Evolutionary conservation across 352 stramenopile species (phyloP), one percentile per base, ranked within the genome.

Genomic region (Phytophthora niederhauseri): DNA sequence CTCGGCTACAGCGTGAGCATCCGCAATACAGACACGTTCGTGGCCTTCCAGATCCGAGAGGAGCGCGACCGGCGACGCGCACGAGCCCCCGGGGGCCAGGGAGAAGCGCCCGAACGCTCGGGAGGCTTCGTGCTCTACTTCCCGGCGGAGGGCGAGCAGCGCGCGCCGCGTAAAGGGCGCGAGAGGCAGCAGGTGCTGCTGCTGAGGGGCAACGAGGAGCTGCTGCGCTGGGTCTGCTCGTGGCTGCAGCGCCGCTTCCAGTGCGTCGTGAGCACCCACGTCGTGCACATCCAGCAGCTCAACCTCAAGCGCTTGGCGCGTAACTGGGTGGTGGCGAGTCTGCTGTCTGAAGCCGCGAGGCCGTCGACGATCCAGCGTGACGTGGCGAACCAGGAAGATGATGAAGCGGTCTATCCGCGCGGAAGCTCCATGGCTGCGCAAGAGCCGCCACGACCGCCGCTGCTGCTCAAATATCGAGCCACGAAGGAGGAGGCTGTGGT

Each of bases 181-280:
- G 82, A 92, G 56, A 66, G 43, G 50, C 70, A 90, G 56, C 74
- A 90, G 36, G 76, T 92, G 28, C 50, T 93, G 48, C 70, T 93
- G 54, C 55, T 92, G 34, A 75, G 80, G 45, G 85, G 85, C 63
- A 66, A 86, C 28, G 78, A 87, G 59, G 68, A 84, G 48, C 73
- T 93, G 20, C 55, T 93, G 19, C 59, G 63, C 9, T 84, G 77
- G 72, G 65, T 78, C 12, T 89, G 85, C 52, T 77, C 71, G 15
- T 93, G 85, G 85, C 52, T 93, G 52, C 85, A 93, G 68, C 83
- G 74, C 22, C 81, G 79, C 68, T 93, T 91, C 65, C 85, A 93
- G 65, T 92, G 85, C 54, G 69, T 93, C 6, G 82, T 93, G 34
- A 75, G 66, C 49, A 75, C 72, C 8, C 74, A 80, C 38, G 68